Base-by-base conservation (phyloP, 2,329 filamentous ascomycete species). In the Zymoseptoria passerinii region DNA sequence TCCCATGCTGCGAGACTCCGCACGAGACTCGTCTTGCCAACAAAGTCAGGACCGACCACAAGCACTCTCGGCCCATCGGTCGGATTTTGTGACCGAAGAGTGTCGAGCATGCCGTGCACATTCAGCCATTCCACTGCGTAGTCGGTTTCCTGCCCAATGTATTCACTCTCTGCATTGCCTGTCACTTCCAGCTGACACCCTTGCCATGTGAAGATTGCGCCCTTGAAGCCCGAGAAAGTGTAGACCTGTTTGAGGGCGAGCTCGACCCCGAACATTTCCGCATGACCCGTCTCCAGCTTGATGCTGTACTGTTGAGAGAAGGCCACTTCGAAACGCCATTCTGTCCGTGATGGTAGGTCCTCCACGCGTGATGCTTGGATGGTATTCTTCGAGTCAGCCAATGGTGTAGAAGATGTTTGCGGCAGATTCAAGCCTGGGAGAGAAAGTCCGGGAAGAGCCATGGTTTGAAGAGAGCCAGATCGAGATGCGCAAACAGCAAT, bases 241-340 rank as follows among this genome's bases (percentile, higher is more conserved):
- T 97, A 97, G 8, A 83, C 81, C 54, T 88, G 87, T 58, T 87
- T 88, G 8, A 83, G 81, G 9, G 91, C 91, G 50, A 99, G 87
- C 76, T 99, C 94, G 57, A 92, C 92, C 71, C 94, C 94, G 71
- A 97, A 96, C 70, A 95, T 85, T 74, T 99, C 94, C 53, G 92
- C 94, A 1, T 87, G 90, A 61, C 94, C 94, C 35, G 82, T 84
- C 57, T 90, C 76, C 27, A 97, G 79, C 77, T 91, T 75, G 65
- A 80, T 68, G 55, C 58, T 70, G 68, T 73, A 73, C 40, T 63
- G 55, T 53, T 67, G 68, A 16, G 59, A 60, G 58, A 72, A 73
- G 2, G 66, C 67, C 28, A 73, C 69, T 56, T 75, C 73, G 66
- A 75, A 75, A 27, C 73, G 70, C 66, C 73, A 74, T 71, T 80